Percentiles rank a stretch among this genome's conserved stretches.
Conservation (phyloP, 2,329 filamentous ascomycete species). For the Fusarium virguliforme region DNA sequence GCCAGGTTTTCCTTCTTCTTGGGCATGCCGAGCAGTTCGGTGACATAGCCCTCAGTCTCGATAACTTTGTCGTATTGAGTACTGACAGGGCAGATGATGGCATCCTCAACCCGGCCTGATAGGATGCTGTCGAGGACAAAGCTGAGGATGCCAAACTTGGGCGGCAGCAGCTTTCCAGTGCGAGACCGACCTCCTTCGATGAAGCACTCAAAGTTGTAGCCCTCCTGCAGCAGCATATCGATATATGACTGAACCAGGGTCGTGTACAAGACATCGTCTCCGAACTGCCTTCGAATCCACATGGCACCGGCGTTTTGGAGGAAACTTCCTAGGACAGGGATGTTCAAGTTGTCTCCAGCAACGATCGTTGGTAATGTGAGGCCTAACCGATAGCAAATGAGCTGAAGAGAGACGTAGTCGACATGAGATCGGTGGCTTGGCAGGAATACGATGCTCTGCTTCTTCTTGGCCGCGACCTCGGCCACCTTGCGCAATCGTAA, state of each 20-base stretch:
- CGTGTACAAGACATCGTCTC: conserved; percentile 90
- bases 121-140: conserved; percentile 93
- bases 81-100: conserved; percentile 94
- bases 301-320: conserved; percentile 97
- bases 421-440: conserved; percentile 96
- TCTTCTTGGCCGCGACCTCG: conserved; percentile 84
- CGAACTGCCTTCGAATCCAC: conserved; percentile 95
- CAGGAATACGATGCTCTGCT: conserved; percentile 95
- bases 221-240: conserved; percentile 89
- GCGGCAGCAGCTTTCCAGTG: conserved; percentile 92
- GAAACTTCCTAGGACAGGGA: conserved; percentile 90
- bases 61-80: conserved; percentile 99
- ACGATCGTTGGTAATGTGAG: conserved; percentile 92
- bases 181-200: conserved; percentile 95
- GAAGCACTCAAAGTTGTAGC: conserved; percentile 97
- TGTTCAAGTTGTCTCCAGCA: conserved; percentile 95
- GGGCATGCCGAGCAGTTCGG: conserved; percentile 91
- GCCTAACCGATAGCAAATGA: conserved; percentile 95
- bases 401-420: conserved; percentile 94
- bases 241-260: conserved; percentile 97
- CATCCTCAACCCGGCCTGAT: conserved; percentile 89
- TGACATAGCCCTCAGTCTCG: conserved; percentile 97
- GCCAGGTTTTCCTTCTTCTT: conserved; percentile 96
- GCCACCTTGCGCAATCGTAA: conserved; percentile 86
- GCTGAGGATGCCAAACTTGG: conserved; percentile 94